phyloP scores from a whole-genome alignment of 1,139 yeast genomes.

The Lodderomyces metapsilosis region DNA sequence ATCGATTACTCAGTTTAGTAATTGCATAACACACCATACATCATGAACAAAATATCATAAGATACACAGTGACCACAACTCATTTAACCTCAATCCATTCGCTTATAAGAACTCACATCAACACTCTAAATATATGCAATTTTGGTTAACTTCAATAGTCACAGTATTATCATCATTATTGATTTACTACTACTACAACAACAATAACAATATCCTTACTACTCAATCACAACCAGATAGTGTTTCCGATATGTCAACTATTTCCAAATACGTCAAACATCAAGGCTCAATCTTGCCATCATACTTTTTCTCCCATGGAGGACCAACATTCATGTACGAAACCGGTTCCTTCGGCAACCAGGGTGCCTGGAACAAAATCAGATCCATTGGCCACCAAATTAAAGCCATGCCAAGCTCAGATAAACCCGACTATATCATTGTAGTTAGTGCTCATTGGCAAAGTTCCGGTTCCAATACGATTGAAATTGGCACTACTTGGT shows the following conservation, averaged over 20 bases:
- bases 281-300: conserved; percentile 41
- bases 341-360: conserved; percentile 43
- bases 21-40: background rate
- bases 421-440: conserved; percentile 64
- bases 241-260: background rate
- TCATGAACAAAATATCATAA: too few species aligned
- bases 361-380: conserved; percentile 60
- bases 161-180: background rate
- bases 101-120: too few species aligned
- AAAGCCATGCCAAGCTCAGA: conserved; percentile 25
- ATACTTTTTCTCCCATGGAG: conserved; percentile 74
- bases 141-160: background rate
- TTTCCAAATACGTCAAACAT: conserved; percentile 1
- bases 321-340: conserved; percentile 66
- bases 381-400: conserved; percentile 51
- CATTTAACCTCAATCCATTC: too few species aligned
- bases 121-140: too few species aligned
- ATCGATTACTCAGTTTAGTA: background rate
- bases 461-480: conserved; percentile 38
- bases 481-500: conserved; percentile 38
- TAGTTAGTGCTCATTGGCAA: conserved; percentile 81
- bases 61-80: too few species aligned
- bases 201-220: background rate
- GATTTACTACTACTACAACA: background rate
- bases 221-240: background rate